Conservation (phyloP, 805 yeast species). For the Wickerhamiella kurtzmanii region DNA sequence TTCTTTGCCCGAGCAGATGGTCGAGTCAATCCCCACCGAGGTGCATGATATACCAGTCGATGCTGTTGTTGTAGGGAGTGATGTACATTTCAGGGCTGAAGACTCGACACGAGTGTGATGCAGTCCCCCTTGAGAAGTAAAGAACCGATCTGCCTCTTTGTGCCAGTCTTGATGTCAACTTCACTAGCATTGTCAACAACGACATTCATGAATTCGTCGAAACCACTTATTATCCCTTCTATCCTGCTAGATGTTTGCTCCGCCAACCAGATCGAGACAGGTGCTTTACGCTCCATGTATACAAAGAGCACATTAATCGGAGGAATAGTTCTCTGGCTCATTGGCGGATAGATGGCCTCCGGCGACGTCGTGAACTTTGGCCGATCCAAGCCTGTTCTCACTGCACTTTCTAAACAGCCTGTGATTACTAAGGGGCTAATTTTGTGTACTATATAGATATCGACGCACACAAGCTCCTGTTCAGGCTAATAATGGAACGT, state of each 20-base stretch:
- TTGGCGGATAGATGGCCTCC: background rate
- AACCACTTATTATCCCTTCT: conserved; percentile 73
- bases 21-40: conserved; percentile 41
- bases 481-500: too few relatives aligned
- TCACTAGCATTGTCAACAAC: conserved; percentile 54
- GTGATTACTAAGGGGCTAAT: too few relatives aligned
- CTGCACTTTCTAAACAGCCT: too few relatives aligned
- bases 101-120: conserved; percentile 53
- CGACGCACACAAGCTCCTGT: too few relatives aligned
- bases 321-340: conserved; percentile 37
- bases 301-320: conserved; percentile 88
- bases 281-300: conserved; percentile 66
- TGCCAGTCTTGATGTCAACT: conserved; percentile 39
- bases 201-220: conserved; percentile 93
- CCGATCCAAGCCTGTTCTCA: too few relatives aligned
- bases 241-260: conserved; percentile 70
- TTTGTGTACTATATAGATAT: too few relatives aligned
- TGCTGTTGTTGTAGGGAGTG: conserved; percentile 34
- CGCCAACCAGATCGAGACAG: conserved; percentile 76
- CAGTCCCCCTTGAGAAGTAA: conserved; percentile 87
- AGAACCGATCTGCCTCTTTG: conserved; percentile 35
- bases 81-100: conserved; percentile 4
- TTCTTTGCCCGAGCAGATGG: conserved; percentile 52
- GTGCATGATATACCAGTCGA: conserved; percentile 52
- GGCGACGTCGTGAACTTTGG: too few relatives aligned